phyloP scores from a whole-genome alignment of 805 yeast genomes.

The Candida tallmaniae region DNA sequence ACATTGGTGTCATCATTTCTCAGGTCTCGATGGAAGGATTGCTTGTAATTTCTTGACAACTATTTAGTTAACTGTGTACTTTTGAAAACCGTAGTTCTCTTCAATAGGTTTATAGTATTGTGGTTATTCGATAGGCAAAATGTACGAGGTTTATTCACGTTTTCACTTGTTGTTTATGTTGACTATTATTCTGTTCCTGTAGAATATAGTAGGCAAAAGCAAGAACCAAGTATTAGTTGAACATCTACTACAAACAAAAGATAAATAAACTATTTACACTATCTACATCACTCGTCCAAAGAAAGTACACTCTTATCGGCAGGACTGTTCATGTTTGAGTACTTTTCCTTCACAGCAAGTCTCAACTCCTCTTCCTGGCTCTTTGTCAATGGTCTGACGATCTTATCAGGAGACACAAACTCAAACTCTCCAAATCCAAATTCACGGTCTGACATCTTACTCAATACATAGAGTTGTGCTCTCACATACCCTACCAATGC shows the following conservation, averaged over 20 bases:
- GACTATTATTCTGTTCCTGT: too few relatives aligned
- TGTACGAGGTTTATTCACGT: too few relatives aligned
- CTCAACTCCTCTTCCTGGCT: slow-evolving; percentile 58
- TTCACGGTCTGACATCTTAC: slow-evolving; percentile 82
- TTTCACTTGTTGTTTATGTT: too few relatives aligned
- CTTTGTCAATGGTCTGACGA: slow-evolving; percentile 65
- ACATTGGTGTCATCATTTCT: too few relatives aligned
- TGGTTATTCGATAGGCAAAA: too few relatives aligned
- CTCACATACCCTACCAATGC: slow-evolving; percentile 87
- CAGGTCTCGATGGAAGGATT: background rate
- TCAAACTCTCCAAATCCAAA: slow-evolving; percentile 87
- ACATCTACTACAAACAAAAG: too few relatives aligned
- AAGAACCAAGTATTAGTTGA: too few relatives aligned
- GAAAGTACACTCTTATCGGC: slow-evolving; percentile 48
- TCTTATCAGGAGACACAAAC: slow-evolving; percentile 78
- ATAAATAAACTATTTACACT: background rate
- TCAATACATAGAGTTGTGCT: slow-evolving; percentile 82
- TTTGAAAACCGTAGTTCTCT: too few relatives aligned
- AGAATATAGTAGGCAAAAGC: too few relatives aligned
- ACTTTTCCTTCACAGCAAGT: slow-evolving; percentile 47
- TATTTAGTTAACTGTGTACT: too few relatives aligned
- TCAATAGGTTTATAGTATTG: too few relatives aligned
- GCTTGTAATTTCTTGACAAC: background rate
- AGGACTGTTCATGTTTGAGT: slow-evolving; percentile 52
- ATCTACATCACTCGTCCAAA: slow-evolving; percentile 31